Evolutionary conservation across 441 rosid genomes (phyloP).

Genomic region (Raphanus hybrid): DNA sequence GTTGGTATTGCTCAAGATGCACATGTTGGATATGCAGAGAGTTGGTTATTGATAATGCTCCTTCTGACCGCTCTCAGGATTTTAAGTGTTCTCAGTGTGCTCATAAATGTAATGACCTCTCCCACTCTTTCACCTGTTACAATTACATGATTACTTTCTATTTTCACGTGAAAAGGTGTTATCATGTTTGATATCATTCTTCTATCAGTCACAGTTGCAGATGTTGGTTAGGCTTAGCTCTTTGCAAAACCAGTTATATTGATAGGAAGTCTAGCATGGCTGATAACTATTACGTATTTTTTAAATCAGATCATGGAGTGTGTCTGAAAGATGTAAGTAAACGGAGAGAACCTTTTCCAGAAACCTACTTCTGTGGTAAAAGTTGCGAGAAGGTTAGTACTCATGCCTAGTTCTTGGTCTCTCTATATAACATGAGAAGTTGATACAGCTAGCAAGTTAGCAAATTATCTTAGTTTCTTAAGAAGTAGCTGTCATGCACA

Average conservation of each 20-base stretch:
- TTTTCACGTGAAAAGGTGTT: not conserved
- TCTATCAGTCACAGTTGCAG: slow-evolving; percentile 14
- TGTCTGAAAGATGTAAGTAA: slow-evolving; percentile 54
- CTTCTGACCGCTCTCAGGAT: slow-evolving; percentile 49
- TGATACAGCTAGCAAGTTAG: slow-evolving; percentile 6
- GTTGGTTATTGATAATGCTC: slow-evolving; percentile 65
- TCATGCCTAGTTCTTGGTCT: slow-evolving; percentile 10
- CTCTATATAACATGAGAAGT: not conserved
- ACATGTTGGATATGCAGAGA: slow-evolving; percentile 81
- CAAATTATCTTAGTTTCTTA: slow-evolving; percentile 28
- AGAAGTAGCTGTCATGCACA: slow-evolving; percentile 42
- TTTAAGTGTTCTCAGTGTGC: slow-evolving; percentile 91
- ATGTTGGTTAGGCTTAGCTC: not conserved
- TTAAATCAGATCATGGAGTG: slow-evolving; percentile 65
- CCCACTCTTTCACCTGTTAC: slow-evolving; percentile 12
- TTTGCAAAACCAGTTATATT: slow-evolving; percentile 13
- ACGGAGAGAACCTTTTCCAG: slow-evolving; percentile 50
- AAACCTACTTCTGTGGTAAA: slow-evolving; percentile 68
- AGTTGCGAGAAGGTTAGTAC: slow-evolving; percentile 71
- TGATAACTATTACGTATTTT: slow-evolving; percentile 33
- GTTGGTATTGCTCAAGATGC: slow-evolving; percentile 95
- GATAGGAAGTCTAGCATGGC: slow-evolving; percentile 23
- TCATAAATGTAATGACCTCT: slow-evolving; percentile 74
- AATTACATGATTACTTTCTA: not conserved
- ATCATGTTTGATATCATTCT: slow-evolving; percentile 10